Percentiles rank a stretch among this genome's conserved stretches.
Conservation (phyloP, 768 basidiomycete genomes). For the Termitomyces sp. region DNA sequence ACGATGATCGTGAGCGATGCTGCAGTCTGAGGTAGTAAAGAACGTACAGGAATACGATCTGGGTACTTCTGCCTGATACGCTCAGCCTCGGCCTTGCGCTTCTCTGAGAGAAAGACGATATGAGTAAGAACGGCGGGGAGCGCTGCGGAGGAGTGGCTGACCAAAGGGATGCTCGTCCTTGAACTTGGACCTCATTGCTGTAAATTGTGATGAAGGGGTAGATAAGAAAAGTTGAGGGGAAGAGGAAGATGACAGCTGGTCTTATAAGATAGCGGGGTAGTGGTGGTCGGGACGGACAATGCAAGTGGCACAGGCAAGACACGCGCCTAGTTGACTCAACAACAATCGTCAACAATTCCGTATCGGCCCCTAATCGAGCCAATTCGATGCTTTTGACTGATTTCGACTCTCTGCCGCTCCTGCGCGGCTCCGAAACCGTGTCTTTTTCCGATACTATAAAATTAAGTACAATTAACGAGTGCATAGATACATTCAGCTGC, state of each 20-base stretch:
- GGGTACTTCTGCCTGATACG: conserved; percentile 98
- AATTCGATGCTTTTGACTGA: background rate
- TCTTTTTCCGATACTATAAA: background rate
- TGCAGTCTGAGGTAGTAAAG: conserved; percentile 2
- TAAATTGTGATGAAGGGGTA: conserved; percentile 1
- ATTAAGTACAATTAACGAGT: background rate
- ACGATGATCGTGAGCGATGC: background rate
- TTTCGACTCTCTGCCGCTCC: conserved; percentile 1
- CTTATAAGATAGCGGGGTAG: conserved; percentile 18
- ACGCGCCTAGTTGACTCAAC: conserved; percentile 33
- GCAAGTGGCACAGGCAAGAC: conserved; percentile 33
- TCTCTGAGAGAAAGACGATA: conserved; percentile 57
- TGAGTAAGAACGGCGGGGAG: conserved; percentile 28
- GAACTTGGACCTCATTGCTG: conserved; percentile 87
- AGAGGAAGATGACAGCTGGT: conserved; percentile 9
- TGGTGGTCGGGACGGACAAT: conserved; percentile 23
- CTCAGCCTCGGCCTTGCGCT: conserved; percentile 99
- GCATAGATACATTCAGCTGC: background rate
- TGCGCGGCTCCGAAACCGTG: background rate
- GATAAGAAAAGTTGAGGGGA: background rate
- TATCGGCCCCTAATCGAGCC: conserved; percentile 10
- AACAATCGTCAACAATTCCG: conserved; percentile 20
- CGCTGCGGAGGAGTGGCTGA: conserved; percentile 37
- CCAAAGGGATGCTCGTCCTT: conserved; percentile 99
- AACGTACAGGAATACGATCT: conserved; percentile 92